Evolutionary conservation across 2,329 filamentous ascomycete species (phyloP), one percentile per base, ranked within the genome.

Genomic region (Seiridium unicorne): DNA sequence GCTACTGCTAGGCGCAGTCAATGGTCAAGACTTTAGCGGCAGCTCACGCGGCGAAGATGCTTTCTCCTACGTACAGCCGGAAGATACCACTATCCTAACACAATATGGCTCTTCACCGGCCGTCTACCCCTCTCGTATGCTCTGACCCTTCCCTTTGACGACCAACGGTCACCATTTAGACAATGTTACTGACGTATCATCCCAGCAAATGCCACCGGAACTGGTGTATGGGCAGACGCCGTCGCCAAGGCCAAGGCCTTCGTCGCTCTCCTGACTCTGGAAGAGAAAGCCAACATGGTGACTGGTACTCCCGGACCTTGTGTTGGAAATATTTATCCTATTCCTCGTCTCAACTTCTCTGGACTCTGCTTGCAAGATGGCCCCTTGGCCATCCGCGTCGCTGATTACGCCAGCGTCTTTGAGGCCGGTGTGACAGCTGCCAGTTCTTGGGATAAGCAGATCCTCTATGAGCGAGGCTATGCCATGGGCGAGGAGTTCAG

Each of bases 351-450:
- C 3, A 81, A 80, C 38, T 85, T 85, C 71, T 80, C 77, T 61
- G 78, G 84, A 3, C 74, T 91, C 31, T 92, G 89, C 70, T 73
- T 90, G 71, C 86, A 90, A 65, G 89, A 92, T 70, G 86, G 85
- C 35, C 89, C 89, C 31, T 78, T 91, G 18, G 88, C 89, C 64
- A 75, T 92, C 62, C 83, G 89, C 65, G 79, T 83, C 63, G 76
- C 83, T 62, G 89, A 91, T 72, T 89, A 87, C 69, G 84, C 83
- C 63, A 89, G 85, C 55, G 89, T 86, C 4, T 92, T 91, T 73
- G 83, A 88, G 2, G 85, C 88, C n/a, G 89, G 88, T 58, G 80
- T 90, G 61, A 88, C 87, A 53, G 82, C 88, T 49, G 89, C 87
- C 38, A 86, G 88, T 5, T 89, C 89, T 10, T 92, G 88, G 83